Evolutionary conservation across 2,329 filamentous ascomycete genomes (phyloP).

Genomic region (Claviceps pazoutovae): DNA sequence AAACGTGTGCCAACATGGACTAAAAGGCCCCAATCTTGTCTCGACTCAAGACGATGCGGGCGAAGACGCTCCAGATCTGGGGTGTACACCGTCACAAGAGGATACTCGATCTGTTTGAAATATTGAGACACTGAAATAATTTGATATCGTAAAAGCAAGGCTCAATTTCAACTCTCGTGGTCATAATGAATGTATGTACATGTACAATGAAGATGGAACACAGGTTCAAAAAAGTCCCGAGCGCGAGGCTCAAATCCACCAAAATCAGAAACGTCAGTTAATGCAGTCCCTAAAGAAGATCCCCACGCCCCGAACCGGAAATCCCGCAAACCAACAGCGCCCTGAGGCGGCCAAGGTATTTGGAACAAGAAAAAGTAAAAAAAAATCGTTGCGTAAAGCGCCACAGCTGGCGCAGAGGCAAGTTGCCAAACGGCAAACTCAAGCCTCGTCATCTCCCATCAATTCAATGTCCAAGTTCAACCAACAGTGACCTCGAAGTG

Average conservation of each 20-base stretch:
- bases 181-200: slow-evolving; percentile 5
- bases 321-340: neutral
- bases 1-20: too few relatives aligned
- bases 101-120: too few relatives aligned
- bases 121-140: too few relatives aligned
- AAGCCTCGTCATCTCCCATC: neutral
- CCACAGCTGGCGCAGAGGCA: neutral
- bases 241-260: neutral
- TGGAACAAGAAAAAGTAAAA: neutral
- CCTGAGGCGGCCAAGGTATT: too few relatives aligned
- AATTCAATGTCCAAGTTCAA: slow-evolving; percentile 8
- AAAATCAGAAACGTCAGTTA: neutral
- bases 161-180: neutral
- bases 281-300: neutral
- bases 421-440: neutral
- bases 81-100: too few relatives aligned
- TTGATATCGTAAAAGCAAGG: too few relatives aligned
- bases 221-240: slow-evolving; percentile 2
- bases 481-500: slow-evolving; percentile 19
- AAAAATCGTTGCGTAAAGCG: neutral
- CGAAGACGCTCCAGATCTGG: too few relatives aligned
- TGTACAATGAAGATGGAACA: slow-evolving; percentile 6
- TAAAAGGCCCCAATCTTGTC: too few relatives aligned
- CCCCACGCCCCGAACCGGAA: neutral
- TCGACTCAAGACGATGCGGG: too few relatives aligned